Percentiles rank a stretch among this genome's conserved stretches.
These are phyloP conservation scores for Cyclotella baltica DNA, from an alignment of 108 stramenopile species.

Conservation along the genomic window DNA sequence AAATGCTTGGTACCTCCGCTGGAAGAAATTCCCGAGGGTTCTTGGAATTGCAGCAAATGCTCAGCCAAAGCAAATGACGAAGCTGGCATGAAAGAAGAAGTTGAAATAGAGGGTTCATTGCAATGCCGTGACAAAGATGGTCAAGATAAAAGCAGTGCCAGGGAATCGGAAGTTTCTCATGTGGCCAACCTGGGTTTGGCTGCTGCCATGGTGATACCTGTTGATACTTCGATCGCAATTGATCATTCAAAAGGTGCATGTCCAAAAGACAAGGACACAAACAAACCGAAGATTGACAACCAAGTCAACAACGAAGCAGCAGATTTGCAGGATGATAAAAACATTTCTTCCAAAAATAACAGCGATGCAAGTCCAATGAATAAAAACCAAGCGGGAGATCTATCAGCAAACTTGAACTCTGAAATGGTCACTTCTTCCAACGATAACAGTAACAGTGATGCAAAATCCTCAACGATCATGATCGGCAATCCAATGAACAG, in stretches of 20 bases:
- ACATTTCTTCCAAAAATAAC: not conserved
- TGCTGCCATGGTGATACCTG: too few relatives aligned
- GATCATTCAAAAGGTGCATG: too few relatives aligned
- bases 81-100: not conserved
- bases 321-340: not conserved
- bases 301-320: not conserved
- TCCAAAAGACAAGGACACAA: too few relatives aligned
- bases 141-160: not conserved
- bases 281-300: not conserved
- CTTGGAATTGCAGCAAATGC: constrained; percentile 83
- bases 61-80: not conserved
- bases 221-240: too few relatives aligned
- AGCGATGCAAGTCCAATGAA: too few relatives aligned
- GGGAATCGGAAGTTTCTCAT: not conserved
- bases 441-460: too few relatives aligned
- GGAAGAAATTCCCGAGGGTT: constrained; percentile 67
- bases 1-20: constrained; percentile 67
- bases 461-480: too few relatives aligned
- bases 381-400: too few relatives aligned
- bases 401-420: too few relatives aligned
- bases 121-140: not conserved
- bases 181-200: not conserved
- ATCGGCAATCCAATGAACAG: too few relatives aligned
- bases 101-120: not conserved
- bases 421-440: too few relatives aligned